A percentile compares a stretch with the other conserved stretches of the same genome.
phyloP scores from a whole-genome alignment of 169 alveolate genomes.

The Prorocentrum cordatum region DNA sequence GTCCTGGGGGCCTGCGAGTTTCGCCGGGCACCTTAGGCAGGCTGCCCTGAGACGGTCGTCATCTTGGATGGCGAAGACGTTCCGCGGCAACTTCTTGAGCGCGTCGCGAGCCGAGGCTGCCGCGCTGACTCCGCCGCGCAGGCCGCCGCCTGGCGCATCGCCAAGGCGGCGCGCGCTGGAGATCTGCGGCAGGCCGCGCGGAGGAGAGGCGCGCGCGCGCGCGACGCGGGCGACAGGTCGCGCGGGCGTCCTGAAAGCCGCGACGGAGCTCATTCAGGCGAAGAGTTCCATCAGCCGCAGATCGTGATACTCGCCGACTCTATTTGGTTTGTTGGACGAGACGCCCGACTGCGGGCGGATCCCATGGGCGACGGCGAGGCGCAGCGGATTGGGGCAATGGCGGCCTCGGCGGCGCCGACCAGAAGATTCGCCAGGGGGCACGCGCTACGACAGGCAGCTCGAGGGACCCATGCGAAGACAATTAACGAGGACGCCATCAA shows the following conservation, averaged over 20 bases:
- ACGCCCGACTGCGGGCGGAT: neutral
- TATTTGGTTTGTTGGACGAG: neutral
- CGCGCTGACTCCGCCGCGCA: neutral
- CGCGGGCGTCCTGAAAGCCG: neutral
- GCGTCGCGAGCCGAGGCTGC: neutral
- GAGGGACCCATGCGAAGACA: neutral
- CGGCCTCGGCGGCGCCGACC: neutral
- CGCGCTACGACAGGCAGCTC: neutral
- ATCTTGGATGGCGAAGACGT: neutral
- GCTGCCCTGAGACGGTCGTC: neutral
- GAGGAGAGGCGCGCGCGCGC: neutral
- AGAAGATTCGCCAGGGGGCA: neutral
- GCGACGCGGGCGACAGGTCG: neutral
- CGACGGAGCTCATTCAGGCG: neutral
- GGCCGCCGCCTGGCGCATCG: slow-evolving; percentile 5
- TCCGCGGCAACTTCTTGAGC: neutral
- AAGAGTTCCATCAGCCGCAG: neutral
- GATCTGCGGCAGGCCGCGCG: neutral
- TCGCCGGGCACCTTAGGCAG: neutral
- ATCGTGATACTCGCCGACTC: neutral
- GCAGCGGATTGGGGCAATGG: neutral
- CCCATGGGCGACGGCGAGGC: neutral
- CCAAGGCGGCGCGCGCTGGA: neutral
- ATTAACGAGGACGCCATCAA: neutral
- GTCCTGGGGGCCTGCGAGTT: neutral